phyloP scores from a whole-genome alignment of 2,329 filamentous ascomycete genomes.

The Pseudogymnoascus sp. region DNA sequence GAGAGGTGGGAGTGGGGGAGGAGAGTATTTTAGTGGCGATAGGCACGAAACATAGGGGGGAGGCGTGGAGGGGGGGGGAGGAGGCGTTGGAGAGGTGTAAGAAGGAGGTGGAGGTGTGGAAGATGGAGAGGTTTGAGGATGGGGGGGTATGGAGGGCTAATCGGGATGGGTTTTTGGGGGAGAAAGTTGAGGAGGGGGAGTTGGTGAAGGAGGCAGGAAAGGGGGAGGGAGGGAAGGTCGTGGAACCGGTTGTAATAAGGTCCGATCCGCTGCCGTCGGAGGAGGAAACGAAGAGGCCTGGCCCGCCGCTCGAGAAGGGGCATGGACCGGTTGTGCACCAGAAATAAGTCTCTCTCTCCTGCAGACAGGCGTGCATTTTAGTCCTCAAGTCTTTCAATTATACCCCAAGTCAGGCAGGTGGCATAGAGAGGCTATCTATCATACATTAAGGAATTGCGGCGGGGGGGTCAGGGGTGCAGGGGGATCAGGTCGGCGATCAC shows the following conservation, averaged over 20 bases:
- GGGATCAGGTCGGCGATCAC: no score
- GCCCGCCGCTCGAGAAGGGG: constrained; percentile 20
- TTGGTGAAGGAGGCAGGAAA: no score
- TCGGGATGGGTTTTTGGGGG: constrained; percentile 58
- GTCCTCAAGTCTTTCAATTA: no score
- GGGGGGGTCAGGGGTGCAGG: no score
- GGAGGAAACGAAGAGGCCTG: constrained; percentile 16
- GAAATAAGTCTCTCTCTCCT: neutral
- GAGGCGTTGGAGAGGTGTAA: constrained; percentile 85
- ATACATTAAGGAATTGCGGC: no score
- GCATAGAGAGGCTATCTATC: no score
- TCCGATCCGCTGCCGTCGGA: neutral
- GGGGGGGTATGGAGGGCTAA: constrained; percentile 84
- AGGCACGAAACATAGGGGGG: constrained; percentile 71
- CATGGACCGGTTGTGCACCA: constrained; percentile 23
- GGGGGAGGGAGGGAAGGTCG: no score
- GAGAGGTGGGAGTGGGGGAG: constrained; percentile 79
- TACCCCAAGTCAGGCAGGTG: no score
- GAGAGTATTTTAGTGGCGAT: constrained; percentile 90
- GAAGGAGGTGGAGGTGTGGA: constrained; percentile 87
- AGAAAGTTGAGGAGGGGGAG: neutral
- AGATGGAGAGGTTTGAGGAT: constrained; percentile 76
- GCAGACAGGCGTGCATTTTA: no score
- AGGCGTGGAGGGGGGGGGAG: constrained; percentile 82
- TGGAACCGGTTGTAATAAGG: no score